Conservation (phyloP, 192 early-diverging fungal genomes). For the Powellomyces hirtus region DNA sequence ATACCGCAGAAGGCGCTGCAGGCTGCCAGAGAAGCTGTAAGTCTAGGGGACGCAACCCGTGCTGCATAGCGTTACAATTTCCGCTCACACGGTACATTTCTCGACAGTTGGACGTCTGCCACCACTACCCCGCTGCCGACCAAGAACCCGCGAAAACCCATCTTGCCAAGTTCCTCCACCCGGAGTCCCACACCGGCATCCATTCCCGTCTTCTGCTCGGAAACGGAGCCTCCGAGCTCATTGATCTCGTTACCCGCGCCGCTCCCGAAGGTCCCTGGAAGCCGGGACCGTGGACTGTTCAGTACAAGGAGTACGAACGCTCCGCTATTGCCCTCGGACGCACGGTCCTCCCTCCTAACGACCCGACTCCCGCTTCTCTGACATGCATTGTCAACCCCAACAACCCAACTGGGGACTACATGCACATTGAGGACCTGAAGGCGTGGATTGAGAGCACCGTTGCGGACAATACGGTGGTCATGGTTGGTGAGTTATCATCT, state of each 20-base stretch:
- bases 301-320: slow-evolving; percentile 88
- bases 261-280: slow-evolving; percentile 79
- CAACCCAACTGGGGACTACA: slow-evolving; percentile 88
- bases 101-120: slow-evolving; percentile 50
- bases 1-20: slow-evolving; percentile 71
- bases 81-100: not conserved
- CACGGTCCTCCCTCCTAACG: slow-evolving; percentile 58
- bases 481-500: slow-evolving; percentile 61
- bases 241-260: slow-evolving; percentile 81
- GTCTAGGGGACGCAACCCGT: not conserved
- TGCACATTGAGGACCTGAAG: slow-evolving; percentile 70
- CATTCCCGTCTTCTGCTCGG: slow-evolving; percentile 72
- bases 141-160: slow-evolving; percentile 87
- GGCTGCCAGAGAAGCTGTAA: slow-evolving; percentile 69
- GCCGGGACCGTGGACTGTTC: slow-evolving; percentile 70
- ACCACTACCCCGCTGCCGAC: slow-evolving; percentile 89
- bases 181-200: slow-evolving; percentile 52
- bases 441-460: slow-evolving; percentile 74
- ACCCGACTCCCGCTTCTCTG: slow-evolving; percentile 62
- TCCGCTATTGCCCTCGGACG: slow-evolving; percentile 75
- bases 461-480: slow-evolving; percentile 71
- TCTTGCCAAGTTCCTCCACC: slow-evolving; percentile 79
- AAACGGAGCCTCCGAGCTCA: slow-evolving; percentile 88
- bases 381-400: slow-evolving; percentile 89
- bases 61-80: not conserved